phyloP scores from a whole-genome alignment of 2,329 filamentous ascomycete genomes.

The Lanzia echinophila region DNA sequence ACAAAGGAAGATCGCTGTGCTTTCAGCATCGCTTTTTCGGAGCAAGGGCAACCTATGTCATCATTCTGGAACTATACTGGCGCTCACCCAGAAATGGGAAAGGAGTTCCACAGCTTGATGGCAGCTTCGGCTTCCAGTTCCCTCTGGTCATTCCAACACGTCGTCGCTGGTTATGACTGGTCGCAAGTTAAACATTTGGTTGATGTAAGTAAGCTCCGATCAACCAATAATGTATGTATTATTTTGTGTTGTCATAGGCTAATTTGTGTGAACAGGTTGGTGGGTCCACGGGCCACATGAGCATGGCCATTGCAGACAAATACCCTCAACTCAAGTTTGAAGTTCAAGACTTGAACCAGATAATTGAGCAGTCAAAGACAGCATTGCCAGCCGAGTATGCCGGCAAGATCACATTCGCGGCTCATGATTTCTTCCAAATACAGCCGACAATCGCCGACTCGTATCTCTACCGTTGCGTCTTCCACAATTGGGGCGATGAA shows the following conservation, averaged over 20 bases:
- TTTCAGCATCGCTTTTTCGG: not conserved
- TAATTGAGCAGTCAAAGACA: conserved; percentile 19
- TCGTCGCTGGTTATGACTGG: not conserved
- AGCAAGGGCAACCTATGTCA: not conserved
- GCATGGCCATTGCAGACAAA: conserved; percentile 18
- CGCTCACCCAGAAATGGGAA: not conserved
- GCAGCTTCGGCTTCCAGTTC: not conserved
- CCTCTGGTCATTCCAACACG: not conserved
- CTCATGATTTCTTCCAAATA: not conserved
- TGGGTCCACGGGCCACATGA: conserved; percentile 22
- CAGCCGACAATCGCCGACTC: not conserved
- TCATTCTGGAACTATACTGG: not conserved
- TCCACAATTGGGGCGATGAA: conserved; percentile 1
- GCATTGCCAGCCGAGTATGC: conserved; percentile 31
- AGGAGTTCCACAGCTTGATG: not conserved
- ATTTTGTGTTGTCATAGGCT: not conserved
- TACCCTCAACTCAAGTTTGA: conserved; percentile 23
- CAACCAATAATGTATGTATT: not conserved
- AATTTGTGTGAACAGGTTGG: conserved; percentile 11
- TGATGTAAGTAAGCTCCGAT: not conserved
- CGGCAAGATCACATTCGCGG: not conserved
- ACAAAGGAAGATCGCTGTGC: not conserved
- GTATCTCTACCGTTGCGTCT: conserved; percentile 1
- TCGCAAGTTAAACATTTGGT: not conserved
- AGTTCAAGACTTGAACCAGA: conserved; percentile 12